Conservation (phyloP, 352 stramenopile genomes). For the Saprolegnia parasitica region DNA sequence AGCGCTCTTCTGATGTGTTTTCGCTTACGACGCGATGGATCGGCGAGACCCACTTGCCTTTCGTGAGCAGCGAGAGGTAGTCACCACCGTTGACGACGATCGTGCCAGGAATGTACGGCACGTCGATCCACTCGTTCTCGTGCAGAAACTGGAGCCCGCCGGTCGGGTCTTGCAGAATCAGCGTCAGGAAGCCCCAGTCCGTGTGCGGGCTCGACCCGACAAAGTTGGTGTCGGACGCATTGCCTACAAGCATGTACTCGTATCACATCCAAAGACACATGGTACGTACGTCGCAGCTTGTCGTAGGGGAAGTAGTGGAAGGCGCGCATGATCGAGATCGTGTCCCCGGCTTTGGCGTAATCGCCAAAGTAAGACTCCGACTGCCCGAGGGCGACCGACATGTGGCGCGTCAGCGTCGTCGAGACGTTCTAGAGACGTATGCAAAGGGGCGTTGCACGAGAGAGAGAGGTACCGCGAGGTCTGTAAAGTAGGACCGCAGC, state of each 20-base stretch:
- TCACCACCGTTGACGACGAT: slow-evolving; percentile 77
- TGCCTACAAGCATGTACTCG: neutral
- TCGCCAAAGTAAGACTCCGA: slow-evolving; percentile 46
- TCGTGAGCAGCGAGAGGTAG: slow-evolving; percentile 71
- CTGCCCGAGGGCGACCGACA: slow-evolving; percentile 37
- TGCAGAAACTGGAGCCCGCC: slow-evolving; percentile 70
- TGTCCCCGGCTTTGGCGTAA: slow-evolving; percentile 60
- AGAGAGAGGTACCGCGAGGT: slow-evolving; percentile 38
- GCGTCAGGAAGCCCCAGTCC: slow-evolving; percentile 79
- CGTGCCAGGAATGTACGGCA: slow-evolving; percentile 64
- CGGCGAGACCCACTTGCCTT: slow-evolving; percentile 56
- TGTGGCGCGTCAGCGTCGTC: slow-evolving; percentile 41
- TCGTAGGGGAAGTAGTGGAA: slow-evolving; percentile 84
- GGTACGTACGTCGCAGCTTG: slow-evolving; percentile 36
- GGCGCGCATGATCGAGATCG: slow-evolving; percentile 79
- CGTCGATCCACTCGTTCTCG: slow-evolving; percentile 62
- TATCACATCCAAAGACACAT: neutral
- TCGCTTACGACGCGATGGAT: slow-evolving; percentile 70
- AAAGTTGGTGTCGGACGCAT: slow-evolving; percentile 49
- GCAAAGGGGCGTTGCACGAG: neutral
- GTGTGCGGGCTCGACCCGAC: slow-evolving; percentile 81
- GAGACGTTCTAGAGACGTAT: slow-evolving; percentile 46
- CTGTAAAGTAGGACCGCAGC: slow-evolving; percentile 53
- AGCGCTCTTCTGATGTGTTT: slow-evolving; percentile 49
- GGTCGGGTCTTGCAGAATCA: slow-evolving; percentile 74